phyloP scores from a whole-genome alignment of 345 rosid genomes.

The Gossypium rotundifolium region DNA sequence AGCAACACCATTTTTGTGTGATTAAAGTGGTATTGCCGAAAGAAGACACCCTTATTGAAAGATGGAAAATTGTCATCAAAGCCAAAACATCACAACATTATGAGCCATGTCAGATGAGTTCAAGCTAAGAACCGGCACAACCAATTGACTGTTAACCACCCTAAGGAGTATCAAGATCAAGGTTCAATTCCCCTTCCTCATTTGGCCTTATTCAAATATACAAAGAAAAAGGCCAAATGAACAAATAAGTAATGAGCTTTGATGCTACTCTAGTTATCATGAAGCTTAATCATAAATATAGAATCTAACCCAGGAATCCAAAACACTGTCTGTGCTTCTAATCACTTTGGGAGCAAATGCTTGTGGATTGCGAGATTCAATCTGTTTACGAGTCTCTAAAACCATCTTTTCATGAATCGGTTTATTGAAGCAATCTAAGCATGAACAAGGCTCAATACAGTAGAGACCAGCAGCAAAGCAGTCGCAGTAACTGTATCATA shows the following conservation, averaged over 20 bases:
- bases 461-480: slow-evolving; percentile 84
- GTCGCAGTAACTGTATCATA: slow-evolving; percentile 59
- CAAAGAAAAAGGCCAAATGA: slow-evolving; percentile 9
- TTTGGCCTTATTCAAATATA: not conserved
- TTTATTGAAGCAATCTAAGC: slow-evolving; percentile 64
- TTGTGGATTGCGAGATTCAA: slow-evolving; percentile 66
- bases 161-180: not conserved
- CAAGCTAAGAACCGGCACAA: not conserved
- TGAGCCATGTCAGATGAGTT: not conserved
- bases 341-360: slow-evolving; percentile 87
- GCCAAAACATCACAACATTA: not conserved
- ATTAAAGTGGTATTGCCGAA: slow-evolving; percentile 3
- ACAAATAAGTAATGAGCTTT: slow-evolving; percentile 5
- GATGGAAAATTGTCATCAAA: slow-evolving; percentile 8
- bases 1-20: slow-evolving; percentile 4
- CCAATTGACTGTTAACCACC: not conserved
- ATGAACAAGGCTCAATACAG: slow-evolving; percentile 64
- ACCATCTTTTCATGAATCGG: slow-evolving; percentile 50
- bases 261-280: slow-evolving; percentile 7
- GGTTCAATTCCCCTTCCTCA: not conserved
- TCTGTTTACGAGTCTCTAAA: slow-evolving; percentile 41
- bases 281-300: slow-evolving; percentile 9
- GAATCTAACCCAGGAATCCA: slow-evolving; percentile 36
- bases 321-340: slow-evolving; percentile 23
- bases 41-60: not conserved